These are phyloP conservation scores for Phanerochaete sordida DNA, from an alignment of 768 basidiomycete species.

Conservation along the genomic window DNA sequence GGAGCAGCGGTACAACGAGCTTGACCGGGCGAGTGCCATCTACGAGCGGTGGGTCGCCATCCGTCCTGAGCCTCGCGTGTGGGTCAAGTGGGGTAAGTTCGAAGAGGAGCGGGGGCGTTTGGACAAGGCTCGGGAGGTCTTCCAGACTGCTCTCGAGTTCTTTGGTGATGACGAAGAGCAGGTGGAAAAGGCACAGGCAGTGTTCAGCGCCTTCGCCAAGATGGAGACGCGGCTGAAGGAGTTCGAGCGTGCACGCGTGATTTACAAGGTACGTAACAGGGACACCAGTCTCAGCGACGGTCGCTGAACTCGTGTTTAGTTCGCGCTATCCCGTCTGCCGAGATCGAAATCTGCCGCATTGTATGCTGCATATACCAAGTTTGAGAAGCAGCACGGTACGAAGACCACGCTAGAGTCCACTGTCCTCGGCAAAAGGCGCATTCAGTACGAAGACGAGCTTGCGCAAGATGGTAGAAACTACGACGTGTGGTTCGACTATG, in stretches of 20 bases:
- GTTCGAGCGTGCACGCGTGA: conserved; percentile 93
- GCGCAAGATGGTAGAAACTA: conserved; percentile 90
- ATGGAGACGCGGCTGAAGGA: conserved; percentile 98
- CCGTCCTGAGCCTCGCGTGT: conserved; percentile 59
- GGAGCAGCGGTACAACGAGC: conserved; percentile 89
- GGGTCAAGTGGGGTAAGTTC: conserved; percentile 65
- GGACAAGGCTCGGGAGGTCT: conserved; percentile 65
- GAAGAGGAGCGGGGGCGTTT: conserved; percentile 58
- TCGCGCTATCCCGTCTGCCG: conserved; percentile 90
- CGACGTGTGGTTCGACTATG: conserved; percentile 98
- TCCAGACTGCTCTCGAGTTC: conserved; percentile 64
- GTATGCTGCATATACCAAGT: conserved; percentile 93
- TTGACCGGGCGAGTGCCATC: conserved; percentile 87
- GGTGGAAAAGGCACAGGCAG: conserved; percentile 81
- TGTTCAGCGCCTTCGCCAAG: conserved; percentile 90
- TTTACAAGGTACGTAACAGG: conserved; percentile 77
- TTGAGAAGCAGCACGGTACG: conserved; percentile 97
- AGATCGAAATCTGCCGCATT: conserved; percentile 85
- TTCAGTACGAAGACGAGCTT: conserved; percentile 97
- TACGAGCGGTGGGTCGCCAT: conserved; percentile 91
- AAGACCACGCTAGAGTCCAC: conserved; percentile 87
- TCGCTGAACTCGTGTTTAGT: conserved; percentile 44
- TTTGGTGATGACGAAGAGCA: conserved; percentile 62
- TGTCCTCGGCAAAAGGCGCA: conserved; percentile 94
- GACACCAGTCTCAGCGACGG: neutral